Percentiles rank a stretch among this genome's conserved stretches.
phyloP scores from a whole-genome alignment of 176 grass and related monocot genomes.

The Eremochloa ophiuroides region DNA sequence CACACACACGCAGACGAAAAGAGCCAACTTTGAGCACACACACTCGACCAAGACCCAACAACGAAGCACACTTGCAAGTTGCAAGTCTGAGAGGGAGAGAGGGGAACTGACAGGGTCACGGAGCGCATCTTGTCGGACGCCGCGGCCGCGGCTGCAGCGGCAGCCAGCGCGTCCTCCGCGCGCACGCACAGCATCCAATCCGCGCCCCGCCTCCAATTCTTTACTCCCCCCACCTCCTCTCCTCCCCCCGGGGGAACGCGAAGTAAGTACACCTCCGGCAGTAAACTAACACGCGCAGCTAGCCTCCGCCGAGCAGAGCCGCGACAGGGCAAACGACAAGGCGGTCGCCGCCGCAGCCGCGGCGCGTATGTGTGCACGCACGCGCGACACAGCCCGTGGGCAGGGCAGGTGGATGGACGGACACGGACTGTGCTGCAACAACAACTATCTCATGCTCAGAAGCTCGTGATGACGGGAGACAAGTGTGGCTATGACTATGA shows the following conservation, averaged over 20 bases:
- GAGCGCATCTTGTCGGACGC: constrained; percentile 62
- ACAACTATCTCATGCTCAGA: not conserved
- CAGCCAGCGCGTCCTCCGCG: constrained; percentile 57
- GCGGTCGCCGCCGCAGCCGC: not conserved
- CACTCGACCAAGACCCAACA: too few species aligned
- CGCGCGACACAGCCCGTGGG: not conserved
- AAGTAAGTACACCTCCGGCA: not conserved
- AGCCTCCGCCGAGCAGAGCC: not conserved
- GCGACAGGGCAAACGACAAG: constrained; percentile 43
- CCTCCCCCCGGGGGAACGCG: not conserved
- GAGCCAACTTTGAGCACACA: constrained; percentile 12
- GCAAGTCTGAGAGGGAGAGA: not conserved
- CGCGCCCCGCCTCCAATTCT: not conserved
- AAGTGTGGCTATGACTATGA: not conserved
- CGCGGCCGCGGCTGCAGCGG: constrained; percentile 52
- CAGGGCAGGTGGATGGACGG: not conserved
- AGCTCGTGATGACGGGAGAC: not conserved
- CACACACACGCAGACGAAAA: not conserved
- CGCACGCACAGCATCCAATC: constrained; percentile 55
- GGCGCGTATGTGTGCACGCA: not conserved
- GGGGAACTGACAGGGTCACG: constrained; percentile 44
- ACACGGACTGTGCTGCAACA: not conserved
- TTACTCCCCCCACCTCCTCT: constrained; percentile 17
- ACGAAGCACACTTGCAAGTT: not conserved
- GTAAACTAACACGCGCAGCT: not conserved